Conservation (phyloP, 768 basidiomycete species). For the Candolleomyces eurysporus region DNA sequence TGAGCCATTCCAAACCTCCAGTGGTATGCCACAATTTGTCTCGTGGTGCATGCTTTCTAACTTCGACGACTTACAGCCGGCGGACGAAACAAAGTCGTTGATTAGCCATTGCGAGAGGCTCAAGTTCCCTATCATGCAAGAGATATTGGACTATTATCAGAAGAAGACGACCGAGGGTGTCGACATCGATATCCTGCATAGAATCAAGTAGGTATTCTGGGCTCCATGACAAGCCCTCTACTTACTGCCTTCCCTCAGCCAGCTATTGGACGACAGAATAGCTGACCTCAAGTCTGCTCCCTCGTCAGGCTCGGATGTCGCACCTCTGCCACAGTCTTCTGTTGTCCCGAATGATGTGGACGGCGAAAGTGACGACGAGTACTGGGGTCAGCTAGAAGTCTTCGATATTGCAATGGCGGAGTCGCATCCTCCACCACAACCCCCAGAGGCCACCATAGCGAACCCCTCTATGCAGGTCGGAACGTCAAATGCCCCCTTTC, state of each 20-base stretch:
- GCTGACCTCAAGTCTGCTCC: neutral
- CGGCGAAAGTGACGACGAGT: constrained; percentile 42
- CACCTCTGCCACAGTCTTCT: neutral
- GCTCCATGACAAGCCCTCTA: neutral
- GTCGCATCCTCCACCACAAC: constrained; percentile 11
- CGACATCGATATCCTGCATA: constrained; percentile 2
- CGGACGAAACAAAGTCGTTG: neutral
- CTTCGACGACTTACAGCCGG: neutral
- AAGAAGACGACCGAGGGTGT: neutral
- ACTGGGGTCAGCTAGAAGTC: constrained; percentile 48
- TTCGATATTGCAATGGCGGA: constrained; percentile 28
- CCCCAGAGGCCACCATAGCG: too few species aligned
- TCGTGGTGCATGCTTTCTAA: too few species aligned
- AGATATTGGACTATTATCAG: constrained; percentile 7
- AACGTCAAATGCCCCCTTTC: too few species aligned
- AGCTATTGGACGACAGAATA: constrained; percentile 7
- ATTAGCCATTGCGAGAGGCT: neutral
- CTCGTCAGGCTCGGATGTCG: neutral
- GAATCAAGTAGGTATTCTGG: neutral
- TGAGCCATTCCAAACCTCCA: too few species aligned
- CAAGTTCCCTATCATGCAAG: neutral
- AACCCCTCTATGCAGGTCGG: too few species aligned
- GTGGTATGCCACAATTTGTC: too few species aligned
- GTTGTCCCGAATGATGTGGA: constrained; percentile 20
- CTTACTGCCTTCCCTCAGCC: neutral